Percentiles rank a stretch among this genome's conserved stretches.
Conservation (phyloP, 805 yeast species). For the Kuraishia molischiana region DNA sequence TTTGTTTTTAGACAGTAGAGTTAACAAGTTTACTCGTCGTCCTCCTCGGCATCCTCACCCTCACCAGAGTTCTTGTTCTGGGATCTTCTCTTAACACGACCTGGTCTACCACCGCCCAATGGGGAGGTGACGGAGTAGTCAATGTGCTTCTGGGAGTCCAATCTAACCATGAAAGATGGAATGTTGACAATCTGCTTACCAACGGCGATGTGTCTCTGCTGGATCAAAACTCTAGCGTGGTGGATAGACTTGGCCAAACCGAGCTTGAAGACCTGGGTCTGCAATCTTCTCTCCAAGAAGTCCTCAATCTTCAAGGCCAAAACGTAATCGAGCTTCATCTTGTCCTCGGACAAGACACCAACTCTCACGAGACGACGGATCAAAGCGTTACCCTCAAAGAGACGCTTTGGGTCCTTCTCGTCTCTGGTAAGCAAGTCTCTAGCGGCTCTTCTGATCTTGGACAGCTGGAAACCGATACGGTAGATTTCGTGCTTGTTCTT, state of each 20-base stretch:
- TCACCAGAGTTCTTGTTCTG: conserved; percentile 54
- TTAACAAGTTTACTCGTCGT: conserved; percentile 37
- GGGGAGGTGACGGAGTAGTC: conserved; percentile 99
- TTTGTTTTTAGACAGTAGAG: too few species aligned
- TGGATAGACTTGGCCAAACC: conserved; percentile 99
- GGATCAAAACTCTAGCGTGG: conserved; percentile 98
- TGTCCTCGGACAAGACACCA: conserved; percentile 98
- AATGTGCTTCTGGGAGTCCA: conserved; percentile 99
- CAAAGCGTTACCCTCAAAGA: conserved; percentile 99
- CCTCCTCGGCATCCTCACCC: conserved; percentile 65
- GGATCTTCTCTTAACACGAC: conserved; percentile 98
- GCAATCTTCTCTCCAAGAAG: conserved; percentile 99
- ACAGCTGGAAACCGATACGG: conserved; percentile 99
- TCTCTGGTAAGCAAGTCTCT: conserved; percentile 99
- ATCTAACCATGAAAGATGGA: conserved; percentile 99
- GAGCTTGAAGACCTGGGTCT: conserved; percentile 99
- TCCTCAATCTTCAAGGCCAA: conserved; percentile 97
- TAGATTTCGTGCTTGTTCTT: conserved; percentile 99
- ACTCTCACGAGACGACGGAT: conserved; percentile 99
- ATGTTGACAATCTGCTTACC: conserved; percentile 99
- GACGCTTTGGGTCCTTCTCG: conserved; percentile 99
- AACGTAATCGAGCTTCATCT: conserved; percentile 99
- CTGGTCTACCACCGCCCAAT: conserved; percentile 99
- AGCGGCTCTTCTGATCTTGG: conserved; percentile 99
- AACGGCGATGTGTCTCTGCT: conserved; percentile 99